Percentiles rank a stretch among this genome's conserved stretches.
These are phyloP conservation scores for Suaeda aralocaspica DNA, from an alignment of 148 eudicot genomes.

Conservation along the genomic window DNA sequence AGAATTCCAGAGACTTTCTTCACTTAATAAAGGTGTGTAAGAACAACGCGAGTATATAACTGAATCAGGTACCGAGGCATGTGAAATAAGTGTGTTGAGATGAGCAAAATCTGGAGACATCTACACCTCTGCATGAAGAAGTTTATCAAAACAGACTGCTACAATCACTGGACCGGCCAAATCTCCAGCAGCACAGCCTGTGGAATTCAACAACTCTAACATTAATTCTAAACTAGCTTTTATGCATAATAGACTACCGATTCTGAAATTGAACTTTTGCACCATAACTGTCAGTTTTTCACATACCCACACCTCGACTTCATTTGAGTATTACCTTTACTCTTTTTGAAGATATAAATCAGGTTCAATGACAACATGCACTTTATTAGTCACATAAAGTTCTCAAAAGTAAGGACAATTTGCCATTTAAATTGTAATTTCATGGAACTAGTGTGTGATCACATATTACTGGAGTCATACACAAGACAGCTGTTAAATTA, in stretches of 20 bases:
- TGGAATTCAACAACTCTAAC: constrained; percentile 12
- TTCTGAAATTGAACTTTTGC: background rate
- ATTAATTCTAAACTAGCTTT: background rate
- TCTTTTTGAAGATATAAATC: background rate
- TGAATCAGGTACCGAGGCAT: constrained; percentile 10
- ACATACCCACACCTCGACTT: background rate
- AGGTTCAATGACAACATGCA: background rate
- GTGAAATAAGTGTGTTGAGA: constrained; percentile 2
- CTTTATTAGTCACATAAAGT: background rate
- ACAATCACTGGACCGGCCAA: constrained; percentile 68
- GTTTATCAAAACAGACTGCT: constrained; percentile 51
- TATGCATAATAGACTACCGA: background rate
- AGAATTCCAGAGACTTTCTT: background rate
- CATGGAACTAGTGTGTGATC: background rate
- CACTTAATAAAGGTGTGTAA: background rate
- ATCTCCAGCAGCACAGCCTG: constrained; percentile 87
- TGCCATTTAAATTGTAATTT: background rate
- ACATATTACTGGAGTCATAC: background rate
- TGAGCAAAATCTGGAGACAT: background rate
- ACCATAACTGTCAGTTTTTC: background rate
- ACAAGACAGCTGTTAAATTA: background rate
- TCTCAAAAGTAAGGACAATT: background rate
- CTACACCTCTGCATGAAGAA: constrained; percentile 31
- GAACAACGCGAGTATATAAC: background rate
- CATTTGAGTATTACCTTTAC: background rate